A percentile compares a stretch with the other conserved stretches of the same genome.
These are phyloP conservation scores for Ceratocystis smalleyi DNA, from an alignment of 2,329 filamentous ascomycete genomes.

Conservation along the genomic window DNA sequence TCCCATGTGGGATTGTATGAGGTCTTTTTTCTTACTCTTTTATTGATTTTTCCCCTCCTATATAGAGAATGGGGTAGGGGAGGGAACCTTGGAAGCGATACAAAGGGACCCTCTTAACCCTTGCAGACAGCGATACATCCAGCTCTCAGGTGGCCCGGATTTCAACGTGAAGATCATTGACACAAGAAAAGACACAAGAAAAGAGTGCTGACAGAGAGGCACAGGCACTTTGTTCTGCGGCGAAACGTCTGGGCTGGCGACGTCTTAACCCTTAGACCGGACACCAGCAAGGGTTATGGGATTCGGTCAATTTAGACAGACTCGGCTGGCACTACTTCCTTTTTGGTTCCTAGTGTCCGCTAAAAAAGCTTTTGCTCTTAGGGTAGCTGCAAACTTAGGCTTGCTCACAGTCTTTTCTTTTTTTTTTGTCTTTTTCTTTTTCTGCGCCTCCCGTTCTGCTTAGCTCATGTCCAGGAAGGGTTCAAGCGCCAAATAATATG, in stretches of 20 bases:
- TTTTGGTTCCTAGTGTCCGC: not conserved
- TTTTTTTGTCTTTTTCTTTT: not conserved
- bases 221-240: too few relatives aligned
- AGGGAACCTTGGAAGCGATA: not conserved
- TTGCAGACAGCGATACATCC: too few relatives aligned
- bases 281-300: accelerated
- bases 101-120: not conserved
- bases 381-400: not conserved
- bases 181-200: too few relatives aligned
- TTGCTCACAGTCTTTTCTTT: not conserved
- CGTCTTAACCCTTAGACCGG: accelerated
- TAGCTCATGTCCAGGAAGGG: not conserved
- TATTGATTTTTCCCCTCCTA: not conserved
- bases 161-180: too few relatives aligned
- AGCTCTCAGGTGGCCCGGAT: too few relatives aligned
- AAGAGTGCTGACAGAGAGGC: too few relatives aligned
- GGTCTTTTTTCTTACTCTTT: not conserved
- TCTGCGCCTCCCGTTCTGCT: not conserved
- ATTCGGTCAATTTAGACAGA: not conserved
- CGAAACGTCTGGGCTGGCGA: too few relatives aligned
- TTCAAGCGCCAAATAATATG: not conserved
- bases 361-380: not conserved
- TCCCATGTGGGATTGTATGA: conserved; percentile 2
- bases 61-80: not conserved
- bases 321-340: not conserved